Conservation (phyloP, 768 basidiomycete species). For the Amanita thiersii region DNA sequence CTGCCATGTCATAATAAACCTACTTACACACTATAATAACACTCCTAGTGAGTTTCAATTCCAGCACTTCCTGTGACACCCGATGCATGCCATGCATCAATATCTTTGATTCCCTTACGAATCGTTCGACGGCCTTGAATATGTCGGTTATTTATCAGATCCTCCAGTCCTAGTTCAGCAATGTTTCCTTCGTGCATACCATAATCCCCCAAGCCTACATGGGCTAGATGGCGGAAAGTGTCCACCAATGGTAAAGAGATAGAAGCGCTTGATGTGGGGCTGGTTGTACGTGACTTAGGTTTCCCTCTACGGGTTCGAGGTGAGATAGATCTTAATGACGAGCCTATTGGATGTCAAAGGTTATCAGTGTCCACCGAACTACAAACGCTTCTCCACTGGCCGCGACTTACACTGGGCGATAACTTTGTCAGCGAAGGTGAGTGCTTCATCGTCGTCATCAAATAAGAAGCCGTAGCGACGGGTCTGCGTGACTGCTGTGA, state of each 20-base stretch:
- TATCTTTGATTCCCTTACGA: no score
- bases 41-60: no score
- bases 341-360: constrained; percentile 8
- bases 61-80: no score
- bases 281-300: not conserved
- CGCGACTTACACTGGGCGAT: constrained; percentile 13
- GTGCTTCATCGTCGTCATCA: constrained; percentile 40
- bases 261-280: constrained; percentile 36
- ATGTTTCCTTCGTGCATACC: constrained; percentile 46
- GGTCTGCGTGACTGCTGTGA: constrained; percentile 46
- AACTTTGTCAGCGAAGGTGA: constrained; percentile 30
- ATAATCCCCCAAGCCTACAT: constrained; percentile 48
- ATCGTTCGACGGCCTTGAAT: no score
- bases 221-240: constrained; percentile 60
- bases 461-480: constrained; percentile 46
- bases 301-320: not conserved
- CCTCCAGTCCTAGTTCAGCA: constrained; percentile 46
- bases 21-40: no score
- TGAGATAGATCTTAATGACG: not conserved
- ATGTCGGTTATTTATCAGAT: constrained; percentile 28
- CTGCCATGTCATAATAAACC: no score
- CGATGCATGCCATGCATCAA: no score
- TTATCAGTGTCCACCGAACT: constrained; percentile 8
- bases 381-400: constrained; percentile 20
- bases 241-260: constrained; percentile 36